These are phyloP conservation scores for Zygoascus ofunaensis DNA, from an alignment of 805 yeast species.

Conservation along the genomic window DNA sequence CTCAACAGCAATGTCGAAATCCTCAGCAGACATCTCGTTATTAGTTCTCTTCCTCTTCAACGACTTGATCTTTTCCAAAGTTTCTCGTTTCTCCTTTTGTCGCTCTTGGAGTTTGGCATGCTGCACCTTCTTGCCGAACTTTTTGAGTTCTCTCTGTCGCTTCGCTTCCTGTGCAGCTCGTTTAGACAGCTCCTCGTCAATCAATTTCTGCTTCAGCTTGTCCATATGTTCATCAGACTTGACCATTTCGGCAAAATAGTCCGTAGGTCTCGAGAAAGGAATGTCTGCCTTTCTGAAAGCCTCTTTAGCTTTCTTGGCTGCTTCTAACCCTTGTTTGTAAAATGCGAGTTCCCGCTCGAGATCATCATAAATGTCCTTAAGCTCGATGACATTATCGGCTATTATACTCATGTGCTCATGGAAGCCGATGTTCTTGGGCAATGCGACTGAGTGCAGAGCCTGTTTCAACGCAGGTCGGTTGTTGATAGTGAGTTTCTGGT, in stretches of 20 bases:
- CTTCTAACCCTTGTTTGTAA: slow-evolving; percentile 85
- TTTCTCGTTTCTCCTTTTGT: slow-evolving; percentile 84
- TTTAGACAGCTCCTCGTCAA: slow-evolving; percentile 60
- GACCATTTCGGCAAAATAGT: slow-evolving; percentile 97
- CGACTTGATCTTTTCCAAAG: slow-evolving; percentile 82
- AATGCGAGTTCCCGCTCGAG: slow-evolving; percentile 93
- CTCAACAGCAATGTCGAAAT: slow-evolving; percentile 81
- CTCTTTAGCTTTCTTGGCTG: slow-evolving; percentile 66
- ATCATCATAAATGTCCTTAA: slow-evolving; percentile 84
- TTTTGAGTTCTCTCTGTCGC: slow-evolving; percentile 89
- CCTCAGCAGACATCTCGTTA: slow-evolving; percentile 62
- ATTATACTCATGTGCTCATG: slow-evolving; percentile 75
- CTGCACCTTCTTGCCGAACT: slow-evolving; percentile 96
- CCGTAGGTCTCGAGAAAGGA: slow-evolving; percentile 87
- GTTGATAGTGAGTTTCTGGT: slow-evolving; percentile 80
- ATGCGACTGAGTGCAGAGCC: slow-evolving; percentile 24
- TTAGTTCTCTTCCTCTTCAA: slow-evolving; percentile 80
- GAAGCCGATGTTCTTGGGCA: slow-evolving; percentile 59
- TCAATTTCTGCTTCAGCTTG: slow-evolving; percentile 69
- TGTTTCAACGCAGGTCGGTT: slow-evolving; percentile 60
- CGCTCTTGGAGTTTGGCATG: slow-evolving; percentile 87
- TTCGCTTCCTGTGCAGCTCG: slow-evolving; percentile 89
- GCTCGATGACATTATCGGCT: slow-evolving; percentile 50
- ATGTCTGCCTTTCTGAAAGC: slow-evolving; percentile 56
- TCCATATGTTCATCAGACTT: slow-evolving; percentile 98